Base-by-base conservation (phyloP, 2,329 filamentous ascomycete genomes). In the Didymellaceae sp. region DNA sequence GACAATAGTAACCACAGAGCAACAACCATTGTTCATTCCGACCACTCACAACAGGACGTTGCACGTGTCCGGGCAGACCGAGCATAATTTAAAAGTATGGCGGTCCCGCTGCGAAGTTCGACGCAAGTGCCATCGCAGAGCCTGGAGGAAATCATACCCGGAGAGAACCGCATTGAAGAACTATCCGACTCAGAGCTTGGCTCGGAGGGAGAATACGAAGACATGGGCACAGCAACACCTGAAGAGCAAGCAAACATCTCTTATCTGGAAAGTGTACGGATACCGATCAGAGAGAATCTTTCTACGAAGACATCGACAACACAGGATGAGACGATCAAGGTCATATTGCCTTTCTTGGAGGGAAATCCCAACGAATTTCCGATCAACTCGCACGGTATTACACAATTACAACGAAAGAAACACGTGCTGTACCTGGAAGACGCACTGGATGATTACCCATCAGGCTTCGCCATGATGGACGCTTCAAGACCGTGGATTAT, bases 401-500 rank as follows among this genome's bases (percentile, higher is more conserved):
- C 91, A 11, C 80, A 80, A 48, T 82, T 99, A n/a, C 82, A 86
- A 61, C 85, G 88, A 32, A 76, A 78, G 50, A 73, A 75, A 32
- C 85, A 87, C 73, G 77, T 83, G 52, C 74, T 70, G 25, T 92
- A 90, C 67, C 74, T 92, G 40, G 77, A 78, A 48, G 74, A 78
- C 44, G 76, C 76, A 9, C 65, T 86, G 32, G 76, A 76, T 33
- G 78, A 78, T 39, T 84, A 95, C 54, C 90, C 93, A 0, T 76
- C 82, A 6, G 78, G 77, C 3, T 96, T 88, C 73, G 85, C 87
- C 43, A 81, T 81, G 39, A 84, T 91, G 60, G 94, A 99, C 78
- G 88, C 94, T 24, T 92, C 89, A 68, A 81, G 93, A 46, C 92
- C 94, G 8, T 99, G 94, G 94, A 83, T 96, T 66, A 81, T 96